These are phyloP conservation scores for Cyclanthera cordifolia DNA, from an alignment of 306 rosid species.

Conservation along the genomic window DNA sequence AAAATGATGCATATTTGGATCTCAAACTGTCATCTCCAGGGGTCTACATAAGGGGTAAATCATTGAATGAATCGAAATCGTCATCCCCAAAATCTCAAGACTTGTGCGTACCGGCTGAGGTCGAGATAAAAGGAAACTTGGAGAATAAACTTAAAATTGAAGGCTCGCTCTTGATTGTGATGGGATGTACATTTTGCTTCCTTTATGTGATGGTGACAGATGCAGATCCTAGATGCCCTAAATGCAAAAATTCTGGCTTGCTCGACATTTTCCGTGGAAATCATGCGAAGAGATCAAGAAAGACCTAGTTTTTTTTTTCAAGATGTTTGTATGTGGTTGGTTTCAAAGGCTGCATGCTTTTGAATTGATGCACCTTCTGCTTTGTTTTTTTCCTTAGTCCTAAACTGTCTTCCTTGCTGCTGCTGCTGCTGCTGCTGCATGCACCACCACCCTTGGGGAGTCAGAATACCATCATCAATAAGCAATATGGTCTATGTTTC, in stretches of 20 bases:
- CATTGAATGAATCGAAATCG: not conserved
- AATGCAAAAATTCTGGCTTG: slow-evolving; percentile 9
- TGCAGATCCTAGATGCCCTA: slow-evolving; percentile 15
- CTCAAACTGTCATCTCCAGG: slow-evolving; percentile 17
- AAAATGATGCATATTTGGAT: slow-evolving; percentile 8
- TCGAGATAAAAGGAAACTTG: not conserved
- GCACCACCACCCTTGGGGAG: slow-evolving; percentile 1
- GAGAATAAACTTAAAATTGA: slow-evolving; percentile 4
- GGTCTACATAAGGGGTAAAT: not conserved
- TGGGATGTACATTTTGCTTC: slow-evolving; percentile 14
- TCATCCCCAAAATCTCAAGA: slow-evolving; percentile 16
- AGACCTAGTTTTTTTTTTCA: not conserved
- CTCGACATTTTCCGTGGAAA: slow-evolving; percentile 6
- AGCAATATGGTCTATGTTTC: not conserved
- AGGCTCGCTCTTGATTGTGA: slow-evolving; percentile 5
- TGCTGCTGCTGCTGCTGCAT: not conserved
- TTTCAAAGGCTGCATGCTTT: slow-evolving; percentile 2
- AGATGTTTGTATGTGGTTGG: not conserved
- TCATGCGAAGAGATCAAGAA: slow-evolving; percentile 1
- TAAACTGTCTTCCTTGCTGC: not conserved
- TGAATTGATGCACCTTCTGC: not conserved
- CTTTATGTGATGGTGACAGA: slow-evolving; percentile 13
- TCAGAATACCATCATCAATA: not conserved
- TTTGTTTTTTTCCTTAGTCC: not conserved
- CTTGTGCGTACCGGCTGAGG: slow-evolving; percentile 14